Evolutionary conservation across 225 moss, liverwort and hornwort species (phyloP).

Genomic region (Thuidium tamariscinum): DNA sequence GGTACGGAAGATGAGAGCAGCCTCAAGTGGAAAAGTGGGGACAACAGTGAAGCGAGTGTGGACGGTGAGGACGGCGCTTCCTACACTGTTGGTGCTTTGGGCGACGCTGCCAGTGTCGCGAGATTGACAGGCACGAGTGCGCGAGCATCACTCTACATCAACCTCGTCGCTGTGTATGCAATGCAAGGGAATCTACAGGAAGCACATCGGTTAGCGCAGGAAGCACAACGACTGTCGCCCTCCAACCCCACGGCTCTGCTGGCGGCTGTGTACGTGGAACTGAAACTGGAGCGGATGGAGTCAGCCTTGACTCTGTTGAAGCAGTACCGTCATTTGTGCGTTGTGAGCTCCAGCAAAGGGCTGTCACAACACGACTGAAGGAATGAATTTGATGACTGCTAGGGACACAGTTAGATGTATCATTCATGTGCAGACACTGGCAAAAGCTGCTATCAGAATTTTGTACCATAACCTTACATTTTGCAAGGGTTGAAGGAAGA

Average conservation of each 20-base stretch:
- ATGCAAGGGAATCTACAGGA: slow-evolving; percentile 90
- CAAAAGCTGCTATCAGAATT: slow-evolving; percentile 33
- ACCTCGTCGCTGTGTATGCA: slow-evolving; percentile 69
- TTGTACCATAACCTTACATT: slow-evolving; percentile 62
- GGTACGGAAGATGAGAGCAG: slow-evolving; percentile 66
- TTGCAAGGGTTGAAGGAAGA: slow-evolving; percentile 39
- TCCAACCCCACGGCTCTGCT: slow-evolving; percentile 60
- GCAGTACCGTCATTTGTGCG: slow-evolving; percentile 81
- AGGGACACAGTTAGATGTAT: slow-evolving; percentile 35
- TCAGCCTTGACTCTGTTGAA: slow-evolving; percentile 72
- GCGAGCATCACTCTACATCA: slow-evolving; percentile 55
- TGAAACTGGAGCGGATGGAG: slow-evolving; percentile 67
- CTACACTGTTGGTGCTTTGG: slow-evolving; percentile 45
- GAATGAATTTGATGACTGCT: slow-evolving; percentile 18
- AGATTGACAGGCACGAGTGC: slow-evolving; percentile 71
- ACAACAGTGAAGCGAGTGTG: slow-evolving; percentile 91
- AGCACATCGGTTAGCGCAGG: slow-evolving; percentile 69
- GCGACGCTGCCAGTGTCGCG: slow-evolving; percentile 57
- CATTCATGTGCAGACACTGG: slow-evolving; percentile 61
- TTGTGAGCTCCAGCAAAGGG: slow-evolving; percentile 68
- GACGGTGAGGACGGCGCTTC: slow-evolving; percentile 78
- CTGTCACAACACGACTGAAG: slow-evolving; percentile 50
- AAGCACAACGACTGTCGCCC: slow-evolving; percentile 54
- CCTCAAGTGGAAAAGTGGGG: slow-evolving; percentile 78
- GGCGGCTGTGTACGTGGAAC: slow-evolving; percentile 79